phyloP scores from a whole-genome alignment of 306 rosid genomes.

The Abrus precatorius region DNA sequence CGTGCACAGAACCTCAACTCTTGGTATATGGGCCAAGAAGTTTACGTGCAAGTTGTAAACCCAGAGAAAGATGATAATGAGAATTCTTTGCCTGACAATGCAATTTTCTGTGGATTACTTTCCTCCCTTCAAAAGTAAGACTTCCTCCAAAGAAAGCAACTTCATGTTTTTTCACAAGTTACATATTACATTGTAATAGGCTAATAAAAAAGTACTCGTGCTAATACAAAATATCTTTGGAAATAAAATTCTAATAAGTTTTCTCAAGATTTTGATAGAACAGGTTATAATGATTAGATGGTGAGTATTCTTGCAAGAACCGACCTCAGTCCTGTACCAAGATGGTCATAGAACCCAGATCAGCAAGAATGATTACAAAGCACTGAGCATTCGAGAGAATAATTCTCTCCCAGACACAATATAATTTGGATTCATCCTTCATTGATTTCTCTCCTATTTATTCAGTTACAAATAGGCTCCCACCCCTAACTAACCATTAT shows the following conservation, averaged over 20 bases:
- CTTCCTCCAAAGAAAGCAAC: background rate
- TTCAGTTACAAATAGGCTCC: no score
- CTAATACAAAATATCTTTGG: background rate
- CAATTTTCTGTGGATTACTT: constrained; percentile 87
- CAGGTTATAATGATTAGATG: no score
- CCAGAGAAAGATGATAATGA: constrained; percentile 67
- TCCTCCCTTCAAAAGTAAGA: constrained; percentile 89
- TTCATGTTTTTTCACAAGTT: constrained; percentile 7
- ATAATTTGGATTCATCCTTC: no score
- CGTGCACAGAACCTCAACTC: constrained; percentile 88
- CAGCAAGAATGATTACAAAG: no score
- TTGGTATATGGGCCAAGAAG: constrained; percentile 93
- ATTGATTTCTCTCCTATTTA: no score
- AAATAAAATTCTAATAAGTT: background rate
- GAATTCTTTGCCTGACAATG: constrained; percentile 68
- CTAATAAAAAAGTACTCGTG: constrained; percentile 11
- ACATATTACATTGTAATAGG: background rate
- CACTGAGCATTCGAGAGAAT: no score
- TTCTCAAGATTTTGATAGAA: no score
- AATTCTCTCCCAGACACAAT: no score
- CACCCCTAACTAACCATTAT: no score
- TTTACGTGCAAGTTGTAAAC: constrained; percentile 75
- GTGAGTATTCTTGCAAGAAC: no score
- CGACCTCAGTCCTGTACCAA: no score
- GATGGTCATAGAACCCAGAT: no score